A percentile compares a stretch with the other conserved stretches of the same genome.
phyloP scores from a whole-genome alignment of 345 rosid species.

The Syzygium jambos region DNA sequence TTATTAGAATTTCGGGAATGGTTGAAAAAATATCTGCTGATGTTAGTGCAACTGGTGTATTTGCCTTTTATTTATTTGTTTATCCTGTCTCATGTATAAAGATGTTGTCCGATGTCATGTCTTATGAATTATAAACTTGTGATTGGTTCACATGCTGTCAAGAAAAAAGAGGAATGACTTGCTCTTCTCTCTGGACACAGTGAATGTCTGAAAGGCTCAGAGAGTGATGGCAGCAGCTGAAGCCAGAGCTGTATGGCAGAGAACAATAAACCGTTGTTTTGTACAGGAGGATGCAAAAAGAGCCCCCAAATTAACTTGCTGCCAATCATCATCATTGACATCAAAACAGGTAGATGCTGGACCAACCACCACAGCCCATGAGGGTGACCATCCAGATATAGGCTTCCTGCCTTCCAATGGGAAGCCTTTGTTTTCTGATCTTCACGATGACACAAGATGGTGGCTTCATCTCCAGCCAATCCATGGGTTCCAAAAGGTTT shows the following conservation, averaged over 20 bases:
- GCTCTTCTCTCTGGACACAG: neutral
- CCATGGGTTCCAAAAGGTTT: constrained; percentile 47
- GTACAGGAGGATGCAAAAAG: constrained; percentile 98
- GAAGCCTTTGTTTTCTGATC: constrained; percentile 34
- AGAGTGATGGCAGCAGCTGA: constrained; percentile 83
- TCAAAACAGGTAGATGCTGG: constrained; percentile 42
- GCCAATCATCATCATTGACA: constrained; percentile 71
- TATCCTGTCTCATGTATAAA: neutral
- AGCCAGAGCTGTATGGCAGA: constrained; percentile 90
- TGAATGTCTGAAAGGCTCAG: constrained; percentile 26
- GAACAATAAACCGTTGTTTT: constrained; percentile 86
- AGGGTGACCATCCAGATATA: constrained; percentile 25
- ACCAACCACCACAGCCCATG: constrained; percentile 30
- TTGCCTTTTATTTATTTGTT: neutral
- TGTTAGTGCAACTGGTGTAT: neutral
- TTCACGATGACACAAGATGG: constrained; percentile 48
- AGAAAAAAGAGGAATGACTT: neutral
- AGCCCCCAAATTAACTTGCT: constrained; percentile 88
- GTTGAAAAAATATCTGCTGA: neutral
- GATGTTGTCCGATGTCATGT: neutral
- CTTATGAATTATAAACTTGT: neutral
- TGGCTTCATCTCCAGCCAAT: constrained; percentile 69
- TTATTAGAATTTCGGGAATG: neutral
- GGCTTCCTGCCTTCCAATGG: constrained; percentile 53
- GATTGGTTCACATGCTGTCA: neutral